phyloP scores from a whole-genome alignment of 306 rosid species.

The Lupinus albus region DNA sequence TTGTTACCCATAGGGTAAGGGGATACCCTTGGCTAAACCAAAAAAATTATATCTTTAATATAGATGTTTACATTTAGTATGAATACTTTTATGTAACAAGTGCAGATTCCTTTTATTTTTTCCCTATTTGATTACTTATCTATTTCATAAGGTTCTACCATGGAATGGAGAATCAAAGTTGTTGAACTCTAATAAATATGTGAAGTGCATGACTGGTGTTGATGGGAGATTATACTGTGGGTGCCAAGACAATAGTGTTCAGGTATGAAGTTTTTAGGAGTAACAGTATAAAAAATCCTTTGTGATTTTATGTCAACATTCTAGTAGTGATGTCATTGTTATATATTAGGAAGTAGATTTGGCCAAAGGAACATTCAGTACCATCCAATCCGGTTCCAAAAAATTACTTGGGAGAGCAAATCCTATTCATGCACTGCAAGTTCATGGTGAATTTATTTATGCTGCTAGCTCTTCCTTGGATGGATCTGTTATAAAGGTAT shows the following conservation, averaged over 20 bases:
- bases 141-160: constrained; percentile 60
- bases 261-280: constrained; percentile 52
- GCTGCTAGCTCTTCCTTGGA: constrained; percentile 73
- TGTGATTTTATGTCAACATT: constrained; percentile 7
- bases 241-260: constrained; percentile 84
- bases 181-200: constrained; percentile 66
- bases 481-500: constrained; percentile 83
- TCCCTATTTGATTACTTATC: constrained; percentile 16
- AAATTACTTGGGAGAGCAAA: too few species aligned
- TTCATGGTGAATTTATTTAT: constrained; percentile 37
- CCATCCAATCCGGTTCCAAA: too few species aligned
- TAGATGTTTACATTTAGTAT: background rate
- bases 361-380: background rate
- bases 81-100: constrained; percentile 10
- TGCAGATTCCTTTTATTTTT: constrained; percentile 1
- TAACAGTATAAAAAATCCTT: constrained; percentile 6
- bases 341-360: background rate
- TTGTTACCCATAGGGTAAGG: too few species aligned
- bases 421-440: too few species aligned
- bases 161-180: constrained; percentile 63
- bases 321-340: background rate
- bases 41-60: too few species aligned
- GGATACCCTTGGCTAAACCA: too few species aligned
- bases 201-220: constrained; percentile 70
- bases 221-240: constrained; percentile 74